These are phyloP conservation scores for Miscanthus sacchariflorus DNA, from an alignment of 202 grass and related monocot species.

Conservation along the genomic window DNA sequence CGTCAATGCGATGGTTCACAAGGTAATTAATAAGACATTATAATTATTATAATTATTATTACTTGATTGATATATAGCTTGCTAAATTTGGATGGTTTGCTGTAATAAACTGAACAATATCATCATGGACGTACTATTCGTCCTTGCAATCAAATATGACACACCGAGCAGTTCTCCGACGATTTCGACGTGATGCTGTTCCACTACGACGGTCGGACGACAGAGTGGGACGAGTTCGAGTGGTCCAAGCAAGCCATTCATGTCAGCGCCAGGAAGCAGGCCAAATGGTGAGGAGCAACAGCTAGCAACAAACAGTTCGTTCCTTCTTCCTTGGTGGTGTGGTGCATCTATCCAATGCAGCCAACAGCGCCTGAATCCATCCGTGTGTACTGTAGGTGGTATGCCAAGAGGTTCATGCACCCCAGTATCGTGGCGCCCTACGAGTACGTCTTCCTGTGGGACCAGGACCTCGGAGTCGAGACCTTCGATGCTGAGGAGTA, in stretches of 20 bases:
- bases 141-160: neutral
- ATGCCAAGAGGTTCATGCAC: conserved; percentile 26
- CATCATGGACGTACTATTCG: neutral
- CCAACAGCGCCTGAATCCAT: neutral
- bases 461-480: conserved; percentile 40
- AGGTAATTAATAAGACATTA: neutral
- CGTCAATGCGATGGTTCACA: conserved; percentile 55
- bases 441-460: conserved; percentile 11
- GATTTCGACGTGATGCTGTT: conserved; percentile 80
- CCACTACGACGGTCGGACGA: conserved; percentile 75
- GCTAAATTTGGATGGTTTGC: neutral
- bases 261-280: conserved; percentile 67
- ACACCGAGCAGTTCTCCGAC: conserved; percentile 53
- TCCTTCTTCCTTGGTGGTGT: too few species aligned
- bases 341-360: neutral
- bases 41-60: too few species aligned
- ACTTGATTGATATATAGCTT: too few species aligned
- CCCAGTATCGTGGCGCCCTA: neutral
- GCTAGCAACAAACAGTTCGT: too few species aligned
- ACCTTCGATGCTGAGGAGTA: conserved; percentile 73
- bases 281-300: conserved; percentile 67
- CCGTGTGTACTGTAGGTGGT: neutral
- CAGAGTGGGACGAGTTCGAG: conserved; percentile 74
- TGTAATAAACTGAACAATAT: neutral
- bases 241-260: conserved; percentile 84